Base-by-base conservation (phyloP, 2,329 filamentous ascomycete species). In the Lojkania enalia region DNA sequence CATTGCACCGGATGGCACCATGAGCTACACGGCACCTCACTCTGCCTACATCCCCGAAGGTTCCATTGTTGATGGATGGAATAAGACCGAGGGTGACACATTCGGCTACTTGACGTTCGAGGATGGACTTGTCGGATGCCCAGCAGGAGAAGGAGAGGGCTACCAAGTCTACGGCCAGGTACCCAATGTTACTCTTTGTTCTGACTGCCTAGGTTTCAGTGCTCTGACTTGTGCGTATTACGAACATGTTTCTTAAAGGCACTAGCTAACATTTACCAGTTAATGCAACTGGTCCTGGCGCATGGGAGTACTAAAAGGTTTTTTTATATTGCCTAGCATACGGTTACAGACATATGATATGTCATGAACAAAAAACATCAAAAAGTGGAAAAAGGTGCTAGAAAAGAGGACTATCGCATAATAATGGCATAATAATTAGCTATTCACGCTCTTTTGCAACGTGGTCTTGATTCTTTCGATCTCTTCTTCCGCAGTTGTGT, bases 1-100 rank as follows among this genome's bases (percentile, higher is more conserved):
- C 63, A 73, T 86, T 44, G 71, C 68, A 2, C 71, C 76, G 3
- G 64, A 73, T 19, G 84, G 83, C 4, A 70, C 74, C 7, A 63
- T 87, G 44, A 71, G 73, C 42, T 86, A 80, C 69, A 81, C 81
- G 0, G 50, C 58, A 15, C 74, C 82, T 0, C 81, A 85, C 68
- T 83, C 80, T 0, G 67, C 64, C 2, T 68, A 58, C 44, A 76
- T 77, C 4, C 81, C 82, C 0, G 49, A 65, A 0, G 82, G 80
- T 7, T 76, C 80, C 5, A 63, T 75, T 27, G 41, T 69, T 13
- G 76, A 75, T 1, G 76, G 78, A 19, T 84, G 84, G 68, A 60
- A 43, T 14, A 71, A 68, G 55, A 63, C 54, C 37, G 49, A 54
- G 32, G 50, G 50, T 15, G 50, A 57, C 23, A 42, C 11, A 15